Evolutionary conservation across 441 rosid genomes (phyloP).

Genomic region (Rhodomyrtus psidioides): DNA sequence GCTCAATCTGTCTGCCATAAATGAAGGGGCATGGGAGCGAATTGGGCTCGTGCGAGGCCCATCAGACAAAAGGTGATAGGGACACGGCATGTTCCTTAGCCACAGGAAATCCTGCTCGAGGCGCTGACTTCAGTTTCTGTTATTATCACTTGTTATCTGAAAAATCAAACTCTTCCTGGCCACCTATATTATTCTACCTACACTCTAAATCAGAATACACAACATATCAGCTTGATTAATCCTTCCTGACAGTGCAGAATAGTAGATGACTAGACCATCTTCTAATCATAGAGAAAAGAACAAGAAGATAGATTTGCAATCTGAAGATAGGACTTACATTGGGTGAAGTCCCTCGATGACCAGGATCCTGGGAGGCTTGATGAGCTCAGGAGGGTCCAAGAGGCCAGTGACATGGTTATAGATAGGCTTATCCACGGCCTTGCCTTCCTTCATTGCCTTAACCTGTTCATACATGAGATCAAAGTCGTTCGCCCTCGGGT

Average conservation of each 20-base stretch:
- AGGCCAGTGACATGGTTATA: slow-evolving; percentile 93
- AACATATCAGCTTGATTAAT: neutral
- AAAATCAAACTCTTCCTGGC: neutral
- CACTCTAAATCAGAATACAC: neutral
- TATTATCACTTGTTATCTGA: neutral
- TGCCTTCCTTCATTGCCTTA: slow-evolving; percentile 72
- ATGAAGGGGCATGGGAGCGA: neutral
- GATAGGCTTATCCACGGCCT: slow-evolving; percentile 81
- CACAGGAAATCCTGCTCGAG: neutral
- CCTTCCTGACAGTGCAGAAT: neutral
- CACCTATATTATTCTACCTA: neutral
- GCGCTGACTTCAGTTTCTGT: neutral
- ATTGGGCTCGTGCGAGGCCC: neutral
- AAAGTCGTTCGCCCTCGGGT: slow-evolving; percentile 86
- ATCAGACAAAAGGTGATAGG: neutral
- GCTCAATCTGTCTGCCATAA: neutral
- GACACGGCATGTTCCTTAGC: neutral
- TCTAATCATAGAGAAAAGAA: neutral
- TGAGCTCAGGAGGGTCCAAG: slow-evolving; percentile 86
- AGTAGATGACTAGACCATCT: neutral
- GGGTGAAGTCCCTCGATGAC: slow-evolving; percentile 99
- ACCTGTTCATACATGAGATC: slow-evolving; percentile 97
- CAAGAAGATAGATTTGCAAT: neutral
- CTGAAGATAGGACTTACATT: slow-evolving; percentile 37
- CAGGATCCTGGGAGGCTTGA: slow-evolving; percentile 89